phyloP scores from a whole-genome alignment of 768 basidiomycete species.

The Suillus subalutaceus region DNA sequence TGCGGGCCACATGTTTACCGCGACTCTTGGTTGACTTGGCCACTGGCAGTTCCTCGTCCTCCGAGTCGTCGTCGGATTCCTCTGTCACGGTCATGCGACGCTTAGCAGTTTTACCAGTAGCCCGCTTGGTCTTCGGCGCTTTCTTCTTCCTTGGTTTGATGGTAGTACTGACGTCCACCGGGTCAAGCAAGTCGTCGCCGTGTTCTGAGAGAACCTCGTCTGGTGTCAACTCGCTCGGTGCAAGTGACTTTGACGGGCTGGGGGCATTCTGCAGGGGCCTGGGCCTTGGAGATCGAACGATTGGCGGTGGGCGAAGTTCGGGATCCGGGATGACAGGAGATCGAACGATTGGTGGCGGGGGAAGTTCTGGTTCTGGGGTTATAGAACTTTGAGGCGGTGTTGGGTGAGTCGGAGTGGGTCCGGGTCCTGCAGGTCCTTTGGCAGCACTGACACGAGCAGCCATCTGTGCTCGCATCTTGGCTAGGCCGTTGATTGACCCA shows the following conservation, averaged over 20 bases:
- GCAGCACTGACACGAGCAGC: neutral
- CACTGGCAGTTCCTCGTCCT: neutral
- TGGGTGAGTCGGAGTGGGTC: neutral
- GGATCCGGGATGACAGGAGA: neutral
- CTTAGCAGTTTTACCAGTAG: neutral
- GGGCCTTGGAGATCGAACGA: too few relatives aligned
- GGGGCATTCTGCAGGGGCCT: neutral
- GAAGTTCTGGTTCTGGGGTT: neutral
- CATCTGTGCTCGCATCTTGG: slow-evolving; percentile 2
- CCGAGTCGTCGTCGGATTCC: neutral
- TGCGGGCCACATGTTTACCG: neutral
- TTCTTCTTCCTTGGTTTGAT: neutral
- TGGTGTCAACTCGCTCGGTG: neutral
- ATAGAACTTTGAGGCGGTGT: neutral
- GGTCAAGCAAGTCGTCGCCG: neutral
- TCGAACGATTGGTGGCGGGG: neutral
- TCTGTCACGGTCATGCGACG: neutral
- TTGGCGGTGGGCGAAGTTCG: neutral
- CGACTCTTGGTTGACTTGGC: neutral
- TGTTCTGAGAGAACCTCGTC: neutral
- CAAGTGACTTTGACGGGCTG: neutral
- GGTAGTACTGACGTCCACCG: neutral
- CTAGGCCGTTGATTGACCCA: neutral
- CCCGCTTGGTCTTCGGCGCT: too few relatives aligned
- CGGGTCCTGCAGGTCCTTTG: neutral